Evolutionary conservation across 108 stramenopile genomes (phyloP).

Genomic region (Nitzschia sp.): DNA sequence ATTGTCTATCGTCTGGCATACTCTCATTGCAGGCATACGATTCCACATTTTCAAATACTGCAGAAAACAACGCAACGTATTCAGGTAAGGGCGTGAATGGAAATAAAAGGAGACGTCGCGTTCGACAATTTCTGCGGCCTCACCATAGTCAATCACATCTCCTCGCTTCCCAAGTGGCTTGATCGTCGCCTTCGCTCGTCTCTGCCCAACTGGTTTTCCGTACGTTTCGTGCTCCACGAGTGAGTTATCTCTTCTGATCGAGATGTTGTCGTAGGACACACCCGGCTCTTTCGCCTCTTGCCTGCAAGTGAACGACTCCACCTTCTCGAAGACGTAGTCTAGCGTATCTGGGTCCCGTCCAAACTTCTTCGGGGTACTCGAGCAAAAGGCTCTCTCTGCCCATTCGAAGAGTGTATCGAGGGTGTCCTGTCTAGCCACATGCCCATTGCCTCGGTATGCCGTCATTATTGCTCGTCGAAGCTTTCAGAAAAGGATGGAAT

Average conservation of each 20-base stretch:
- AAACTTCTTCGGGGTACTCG: neutral
- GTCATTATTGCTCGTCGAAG: too few relatives aligned
- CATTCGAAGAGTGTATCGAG: conserved; percentile 17
- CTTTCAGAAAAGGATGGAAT: too few relatives aligned
- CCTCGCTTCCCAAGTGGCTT: conserved; percentile 15
- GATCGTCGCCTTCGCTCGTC: neutral
- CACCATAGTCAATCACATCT: conserved; percentile 20
- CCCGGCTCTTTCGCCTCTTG: conserved; percentile 6
- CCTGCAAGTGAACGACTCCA: conserved; percentile 24
- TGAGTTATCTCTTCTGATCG: conserved; percentile 5
- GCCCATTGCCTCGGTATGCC: too few relatives aligned
- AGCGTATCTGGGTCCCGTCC: conserved; percentile 6
- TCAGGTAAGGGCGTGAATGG: neutral
- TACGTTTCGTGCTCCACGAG: neutral
- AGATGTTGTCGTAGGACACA: neutral
- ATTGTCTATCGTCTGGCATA: conserved; percentile 1
- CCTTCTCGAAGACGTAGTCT: conserved; percentile 20
- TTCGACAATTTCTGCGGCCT: too few relatives aligned
- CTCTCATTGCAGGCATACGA: conserved; percentile 15
- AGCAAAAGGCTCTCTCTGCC: conserved; percentile 10
- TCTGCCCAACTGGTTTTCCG: neutral
- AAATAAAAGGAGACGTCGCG: too few relatives aligned
- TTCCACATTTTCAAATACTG: conserved; percentile 19
- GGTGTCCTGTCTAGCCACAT: neutral
- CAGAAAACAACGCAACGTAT: neutral